Percentiles rank a stretch among this genome's conserved stretches.
Conservation (phyloP, 2,329 filamentous ascomycete species). For the Coniosporium tulheliwenetii region DNA sequence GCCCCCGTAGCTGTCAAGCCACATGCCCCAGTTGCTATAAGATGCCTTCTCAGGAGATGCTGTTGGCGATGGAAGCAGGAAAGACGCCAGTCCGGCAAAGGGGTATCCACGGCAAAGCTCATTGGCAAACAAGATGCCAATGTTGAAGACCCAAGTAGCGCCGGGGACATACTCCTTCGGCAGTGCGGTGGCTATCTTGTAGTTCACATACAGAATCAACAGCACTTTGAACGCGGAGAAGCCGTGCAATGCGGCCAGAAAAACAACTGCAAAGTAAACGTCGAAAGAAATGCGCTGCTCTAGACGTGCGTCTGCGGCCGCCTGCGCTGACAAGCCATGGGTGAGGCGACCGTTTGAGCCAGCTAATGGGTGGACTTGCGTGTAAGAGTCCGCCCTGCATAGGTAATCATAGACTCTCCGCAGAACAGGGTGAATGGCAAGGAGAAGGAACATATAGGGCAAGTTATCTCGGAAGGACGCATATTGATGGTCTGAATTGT, state of each 20-base stretch:
- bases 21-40: constrained; percentile 41
- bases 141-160: constrained; percentile 81
- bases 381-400: constrained; percentile 28
- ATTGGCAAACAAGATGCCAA: constrained; percentile 75
- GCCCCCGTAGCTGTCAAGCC: constrained; percentile 66
- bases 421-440: constrained; percentile 65
- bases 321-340: constrained; percentile 27
- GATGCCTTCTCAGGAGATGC: not conserved
- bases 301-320: constrained; percentile 35
- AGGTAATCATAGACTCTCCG: constrained; percentile 53
- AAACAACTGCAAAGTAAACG: constrained; percentile 62
- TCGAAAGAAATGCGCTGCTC: constrained; percentile 69
- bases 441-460: constrained; percentile 58
- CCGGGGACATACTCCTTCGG: constrained; percentile 56
- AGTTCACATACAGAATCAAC: constrained; percentile 67
- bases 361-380: constrained; percentile 20
- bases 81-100: constrained; percentile 45
- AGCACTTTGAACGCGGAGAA: constrained; percentile 74
- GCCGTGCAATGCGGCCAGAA: constrained; percentile 67
- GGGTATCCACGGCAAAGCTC: constrained; percentile 69
- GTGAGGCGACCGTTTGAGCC: constrained; percentile 16
- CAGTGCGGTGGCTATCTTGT: constrained; percentile 55
- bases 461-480: constrained; percentile 71
- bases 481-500: constrained; percentile 84
- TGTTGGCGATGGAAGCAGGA: constrained; percentile 28